Percentiles rank a stretch among this genome's conserved stretches.
Evolutionary conservation across 169 alveolate species (phyloP).

Genomic region (Plasmodium vinckei): DNA sequence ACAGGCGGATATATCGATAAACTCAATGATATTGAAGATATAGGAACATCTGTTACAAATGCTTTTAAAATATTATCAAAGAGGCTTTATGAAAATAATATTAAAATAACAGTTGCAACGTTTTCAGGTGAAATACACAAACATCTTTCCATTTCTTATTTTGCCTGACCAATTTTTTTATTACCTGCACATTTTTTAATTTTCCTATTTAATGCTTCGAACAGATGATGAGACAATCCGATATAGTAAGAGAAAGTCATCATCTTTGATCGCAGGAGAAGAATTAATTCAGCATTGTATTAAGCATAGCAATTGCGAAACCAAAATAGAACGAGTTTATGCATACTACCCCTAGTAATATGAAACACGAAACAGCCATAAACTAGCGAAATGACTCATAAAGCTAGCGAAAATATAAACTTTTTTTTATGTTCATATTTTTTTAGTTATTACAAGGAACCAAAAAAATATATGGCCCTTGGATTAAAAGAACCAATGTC

Average conservation of each 20-base stretch:
- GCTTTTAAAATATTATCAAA: conserved; percentile 47
- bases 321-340: conserved; percentile 51
- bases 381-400: not conserved
- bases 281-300: conserved; percentile 27
- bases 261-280: conserved; percentile 42
- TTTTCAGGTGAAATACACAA: conserved; percentile 28
- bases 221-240: conserved; percentile 53
- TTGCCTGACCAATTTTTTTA: not conserved
- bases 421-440: not conserved
- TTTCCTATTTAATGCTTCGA: not conserved
- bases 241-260: not conserved
- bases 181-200: not conserved
- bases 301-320: conserved; percentile 46
- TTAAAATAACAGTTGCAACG: conserved; percentile 65
- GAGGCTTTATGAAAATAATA: conserved; percentile 14
- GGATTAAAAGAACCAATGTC: conserved; percentile 45
- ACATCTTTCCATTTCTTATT: not conserved
- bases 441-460: conserved; percentile 42
- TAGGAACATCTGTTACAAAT: conserved; percentile 35
- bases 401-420: not conserved
- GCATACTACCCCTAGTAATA: conserved; percentile 69
- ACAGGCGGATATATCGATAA: conserved; percentile 63
- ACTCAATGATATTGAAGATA: conserved; percentile 24
- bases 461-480: conserved; percentile 22
- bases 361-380: not conserved